Evolutionary conservation across 83 land plant genomes (phyloP).

Genomic region (Larix sibirica): DNA sequence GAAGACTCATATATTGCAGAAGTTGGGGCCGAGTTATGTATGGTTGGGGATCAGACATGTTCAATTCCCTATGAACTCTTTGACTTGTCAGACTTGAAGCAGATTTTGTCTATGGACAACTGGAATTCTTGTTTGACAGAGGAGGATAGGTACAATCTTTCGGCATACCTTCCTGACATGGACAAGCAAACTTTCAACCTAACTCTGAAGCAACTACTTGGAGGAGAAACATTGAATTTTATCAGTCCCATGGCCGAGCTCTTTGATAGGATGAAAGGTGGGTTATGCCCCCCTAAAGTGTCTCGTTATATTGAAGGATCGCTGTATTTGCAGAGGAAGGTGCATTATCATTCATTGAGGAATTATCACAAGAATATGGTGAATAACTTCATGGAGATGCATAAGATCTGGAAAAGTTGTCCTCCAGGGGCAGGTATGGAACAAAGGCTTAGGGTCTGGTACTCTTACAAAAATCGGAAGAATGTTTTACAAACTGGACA

Average conservation of each 20-base stretch:
- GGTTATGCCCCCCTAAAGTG: conserved; percentile 25
- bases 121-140: conserved; percentile 53
- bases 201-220: conserved; percentile 37
- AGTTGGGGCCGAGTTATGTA: conserved; percentile 29
- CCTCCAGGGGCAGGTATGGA: conserved; percentile 24
- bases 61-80: conserved; percentile 48
- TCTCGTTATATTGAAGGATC: conserved; percentile 22
- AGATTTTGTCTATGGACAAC: conserved; percentile 39
- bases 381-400: conserved; percentile 33
- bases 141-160: conserved; percentile 37
- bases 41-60: conserved; percentile 34
- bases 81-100: conserved; percentile 37
- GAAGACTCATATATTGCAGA: conserved; percentile 24
- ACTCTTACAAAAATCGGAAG: conserved; percentile 18
- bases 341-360: conserved; percentile 29
- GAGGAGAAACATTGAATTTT: conserved; percentile 31
- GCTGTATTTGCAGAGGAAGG: conserved; percentile 26
- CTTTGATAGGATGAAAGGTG: conserved; percentile 33
- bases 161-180: conserved; percentile 47
- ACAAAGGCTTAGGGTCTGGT: conserved; percentile 34
- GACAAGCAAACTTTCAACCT: conserved; percentile 28
- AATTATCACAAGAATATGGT: conserved; percentile 41
- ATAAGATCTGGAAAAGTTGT: conserved; percentile 29
- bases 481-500: conserved; percentile 15
- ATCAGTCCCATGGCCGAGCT: conserved; percentile 37